These are phyloP conservation scores for Glycine soja DNA, from an alignment of 306 rosid genomes.

Conservation along the genomic window DNA sequence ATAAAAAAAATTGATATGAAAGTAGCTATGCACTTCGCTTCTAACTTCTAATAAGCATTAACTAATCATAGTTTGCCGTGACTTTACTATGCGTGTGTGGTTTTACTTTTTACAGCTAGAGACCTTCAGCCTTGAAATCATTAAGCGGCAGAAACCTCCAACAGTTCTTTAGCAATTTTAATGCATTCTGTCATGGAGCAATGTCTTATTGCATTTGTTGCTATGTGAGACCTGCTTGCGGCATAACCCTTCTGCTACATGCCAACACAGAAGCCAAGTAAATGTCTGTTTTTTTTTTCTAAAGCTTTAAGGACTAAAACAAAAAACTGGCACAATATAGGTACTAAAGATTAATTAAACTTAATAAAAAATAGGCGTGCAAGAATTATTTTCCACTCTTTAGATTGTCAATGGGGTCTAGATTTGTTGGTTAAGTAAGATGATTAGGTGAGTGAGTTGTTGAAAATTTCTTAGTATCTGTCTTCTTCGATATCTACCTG, in stretches of 20 bases:
- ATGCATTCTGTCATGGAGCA: constrained; percentile 86
- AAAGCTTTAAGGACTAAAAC: too few species aligned
- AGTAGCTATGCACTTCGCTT: constrained; percentile 11
- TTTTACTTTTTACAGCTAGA: not conserved
- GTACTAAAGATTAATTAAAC: too few species aligned
- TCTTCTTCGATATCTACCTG: too few species aligned
- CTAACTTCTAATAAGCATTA: not conserved
- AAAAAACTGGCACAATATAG: too few species aligned
- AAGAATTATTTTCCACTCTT: too few species aligned
- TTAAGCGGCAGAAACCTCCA: constrained; percentile 36
- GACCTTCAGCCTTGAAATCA: constrained; percentile 27
- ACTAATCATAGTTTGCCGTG: not conserved
- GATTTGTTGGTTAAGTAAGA: too few species aligned
- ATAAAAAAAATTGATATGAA: constrained; percentile 4
- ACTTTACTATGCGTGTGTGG: not conserved
- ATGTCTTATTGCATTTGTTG: constrained; percentile 76
- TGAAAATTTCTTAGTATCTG: too few species aligned
- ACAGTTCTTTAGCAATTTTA: constrained; percentile 74
- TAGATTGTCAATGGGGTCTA: too few species aligned
- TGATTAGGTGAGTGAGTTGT: too few species aligned
- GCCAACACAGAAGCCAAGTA: constrained; percentile 26
- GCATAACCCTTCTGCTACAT: constrained; percentile 83
- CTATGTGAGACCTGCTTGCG: constrained; percentile 58
- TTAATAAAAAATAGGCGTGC: too few species aligned
- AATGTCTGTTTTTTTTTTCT: constrained; percentile 26